These are phyloP conservation scores for Fusarium coicis DNA, from an alignment of 2,329 filamentous ascomycete species.

Conservation along the genomic window DNA sequence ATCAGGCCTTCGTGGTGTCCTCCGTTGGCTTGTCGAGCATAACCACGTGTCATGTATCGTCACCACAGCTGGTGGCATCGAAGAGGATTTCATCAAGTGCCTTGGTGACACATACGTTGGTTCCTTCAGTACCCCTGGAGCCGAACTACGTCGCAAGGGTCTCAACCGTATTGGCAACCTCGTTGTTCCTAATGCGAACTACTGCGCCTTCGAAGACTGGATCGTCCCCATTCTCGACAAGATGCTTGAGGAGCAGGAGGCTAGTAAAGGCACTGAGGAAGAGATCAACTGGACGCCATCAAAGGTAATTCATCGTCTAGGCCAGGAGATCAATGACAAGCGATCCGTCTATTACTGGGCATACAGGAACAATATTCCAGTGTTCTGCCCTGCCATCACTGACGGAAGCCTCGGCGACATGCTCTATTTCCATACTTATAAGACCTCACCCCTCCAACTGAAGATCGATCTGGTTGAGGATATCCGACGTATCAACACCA, in stretches of 20 bases:
- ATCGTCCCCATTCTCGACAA: conserved; percentile 92
- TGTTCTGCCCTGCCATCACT: conserved; percentile 96
- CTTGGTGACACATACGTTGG: conserved; percentile 93
- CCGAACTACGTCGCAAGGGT: conserved; percentile 82
- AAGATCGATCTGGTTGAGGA: conserved; percentile 93
- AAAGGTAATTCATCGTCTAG: conserved; percentile 88
- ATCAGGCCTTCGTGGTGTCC: conserved; percentile 88
- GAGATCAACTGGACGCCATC: conserved; percentile 92
- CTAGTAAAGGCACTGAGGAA: conserved; percentile 73
- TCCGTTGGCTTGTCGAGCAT: conserved; percentile 94
- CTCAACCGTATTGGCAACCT: conserved; percentile 97
- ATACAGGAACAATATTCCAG: conserved; percentile 94
- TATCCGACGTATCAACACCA: conserved; percentile 90
- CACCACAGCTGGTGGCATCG: conserved; percentile 92
- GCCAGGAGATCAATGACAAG: conserved; percentile 94
- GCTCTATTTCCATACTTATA: conserved; percentile 98
- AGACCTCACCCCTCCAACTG: conserved; percentile 82
- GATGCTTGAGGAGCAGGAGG: conserved; percentile 95
- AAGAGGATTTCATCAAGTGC: conserved; percentile 99
- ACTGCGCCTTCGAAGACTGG: conserved; percentile 98
- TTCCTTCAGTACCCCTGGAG: conserved; percentile 81
- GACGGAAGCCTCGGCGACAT: conserved; percentile 97
- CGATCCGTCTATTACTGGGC: conserved; percentile 97
- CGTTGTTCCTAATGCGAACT: conserved; percentile 92
- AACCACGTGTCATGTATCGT: conserved; percentile 93